These are phyloP conservation scores for Ascoidea tarda DNA, from an alignment of 805 yeast genomes.

Conservation along the genomic window DNA sequence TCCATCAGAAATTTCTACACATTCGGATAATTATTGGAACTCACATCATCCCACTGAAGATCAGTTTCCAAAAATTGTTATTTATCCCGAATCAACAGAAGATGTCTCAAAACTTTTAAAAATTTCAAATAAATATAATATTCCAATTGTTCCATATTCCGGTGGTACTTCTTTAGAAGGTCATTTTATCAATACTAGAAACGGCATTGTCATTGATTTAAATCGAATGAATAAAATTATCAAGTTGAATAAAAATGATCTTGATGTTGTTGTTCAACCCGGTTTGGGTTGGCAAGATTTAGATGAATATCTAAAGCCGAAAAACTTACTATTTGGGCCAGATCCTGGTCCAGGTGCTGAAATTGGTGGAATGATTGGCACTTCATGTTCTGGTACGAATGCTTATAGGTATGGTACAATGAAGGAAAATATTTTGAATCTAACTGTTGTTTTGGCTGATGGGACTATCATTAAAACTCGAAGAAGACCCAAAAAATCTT, in stretches of 20 bases:
- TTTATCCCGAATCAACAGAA: conserved; percentile 50
- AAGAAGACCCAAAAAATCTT: conserved; percentile 60
- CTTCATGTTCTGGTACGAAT: conserved; percentile 71
- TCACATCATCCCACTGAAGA: conserved; percentile 49
- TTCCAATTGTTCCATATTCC: conserved; percentile 67
- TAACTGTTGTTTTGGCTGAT: conserved; percentile 70
- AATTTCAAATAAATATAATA: conserved; percentile 40
- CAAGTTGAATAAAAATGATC: conserved; percentile 42
- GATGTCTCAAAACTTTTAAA: conserved; percentile 52
- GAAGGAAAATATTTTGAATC: conserved; percentile 53
- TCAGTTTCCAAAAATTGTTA: conserved; percentile 43
- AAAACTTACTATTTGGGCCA: conserved; percentile 53
- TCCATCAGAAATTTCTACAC: conserved; percentile 30
- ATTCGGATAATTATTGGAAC: conserved; percentile 45
- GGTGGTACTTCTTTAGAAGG: conserved; percentile 79
- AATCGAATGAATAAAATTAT: conserved; percentile 44
- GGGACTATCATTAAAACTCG: conserved; percentile 67
- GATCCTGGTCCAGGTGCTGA: conserved; percentile 76
- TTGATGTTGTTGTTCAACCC: conserved; percentile 64
- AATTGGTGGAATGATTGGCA: conserved; percentile 67
- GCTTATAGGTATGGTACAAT: conserved; percentile 72
- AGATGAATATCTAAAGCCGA: conserved; percentile 31
- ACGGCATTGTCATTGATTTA: conserved; percentile 49
- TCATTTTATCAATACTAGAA: conserved; percentile 60
- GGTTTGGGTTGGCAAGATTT: conserved; percentile 73